Evolutionary conservation across 805 yeast genomes (phyloP).

Genomic region (Wickerhamomyces rabaulensis): DNA sequence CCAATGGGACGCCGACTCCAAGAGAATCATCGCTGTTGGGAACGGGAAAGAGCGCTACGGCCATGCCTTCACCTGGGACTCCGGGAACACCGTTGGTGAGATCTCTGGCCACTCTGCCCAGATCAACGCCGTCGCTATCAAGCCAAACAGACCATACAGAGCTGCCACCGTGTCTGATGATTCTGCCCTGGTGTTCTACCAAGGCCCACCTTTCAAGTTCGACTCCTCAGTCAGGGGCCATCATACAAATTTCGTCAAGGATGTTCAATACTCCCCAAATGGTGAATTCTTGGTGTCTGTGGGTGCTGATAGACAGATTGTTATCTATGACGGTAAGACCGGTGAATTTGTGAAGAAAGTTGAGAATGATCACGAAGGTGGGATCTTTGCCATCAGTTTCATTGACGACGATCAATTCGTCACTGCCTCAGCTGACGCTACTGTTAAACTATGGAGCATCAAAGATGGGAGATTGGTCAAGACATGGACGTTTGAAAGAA

Average conservation of each 20-base stretch:
- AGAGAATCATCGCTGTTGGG: conserved; percentile 89
- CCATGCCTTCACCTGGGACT: conserved; percentile 87
- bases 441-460: conserved; percentile 61
- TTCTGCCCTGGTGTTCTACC: conserved; percentile 72
- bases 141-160: conserved; percentile 79
- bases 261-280: conserved; percentile 75
- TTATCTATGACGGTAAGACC: conserved; percentile 78
- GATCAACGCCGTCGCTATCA: conserved; percentile 79
- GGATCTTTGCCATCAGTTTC: conserved; percentile 80
- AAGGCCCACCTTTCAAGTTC: conserved; percentile 94
- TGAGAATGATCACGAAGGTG: conserved; percentile 57
- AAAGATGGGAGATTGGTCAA: conserved; percentile 37
- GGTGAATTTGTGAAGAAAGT: conserved; percentile 65
- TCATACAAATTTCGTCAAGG: conserved; percentile 76
- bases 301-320: conserved; percentile 78
- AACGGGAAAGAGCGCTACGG: conserved; percentile 90
- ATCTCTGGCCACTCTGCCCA: conserved; percentile 86
- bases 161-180: conserved; percentile 94
- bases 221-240: conserved; percentile 62
- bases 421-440: conserved; percentile 80
- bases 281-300: conserved; percentile 74
- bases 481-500: conserved; percentile 45
- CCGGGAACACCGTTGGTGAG: conserved; percentile 97
- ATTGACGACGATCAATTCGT: conserved; percentile 53
- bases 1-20: conserved; percentile 88